Base-by-base conservation (phyloP, 2,329 filamentous ascomycete genomes). In the Penicillium crustosum region DNA sequence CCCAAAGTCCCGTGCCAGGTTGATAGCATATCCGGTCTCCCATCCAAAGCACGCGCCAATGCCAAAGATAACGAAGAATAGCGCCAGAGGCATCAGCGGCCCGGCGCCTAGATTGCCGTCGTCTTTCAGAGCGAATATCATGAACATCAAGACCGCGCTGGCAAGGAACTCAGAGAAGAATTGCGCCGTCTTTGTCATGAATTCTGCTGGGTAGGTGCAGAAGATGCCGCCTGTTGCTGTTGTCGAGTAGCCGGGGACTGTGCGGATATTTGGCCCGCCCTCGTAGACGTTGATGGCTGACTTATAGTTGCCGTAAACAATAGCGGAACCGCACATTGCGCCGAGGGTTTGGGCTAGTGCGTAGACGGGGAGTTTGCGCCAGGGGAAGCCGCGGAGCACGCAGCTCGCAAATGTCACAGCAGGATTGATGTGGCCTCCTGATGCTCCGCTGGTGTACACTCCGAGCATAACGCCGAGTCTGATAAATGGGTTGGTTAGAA, bases 1-100 rank as follows among this genome's bases (percentile, higher is more conserved):
- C 0, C 87, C 86, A 68, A 91, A 89, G 62, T 91, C 89, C 72
- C 89, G 81, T 36, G 87, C 88, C 42, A 89, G 73, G 67, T 91
- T 91, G 63, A 90, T 89, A 17, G 88, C 88, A 73, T 89, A 91
- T 38, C 89, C 88, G 1, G 88, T 91, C 71, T 91, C 84, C 86
- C 86, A 90, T 7, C 89, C 89, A 66, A 89, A 90, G 68, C 86
- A 88, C 33, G 86, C 85, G 19, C 87, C 88, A 23, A 91, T 85
- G 8, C 87, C 88, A 68, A 90, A 90, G 61, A 91, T 86, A 48
- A 90, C 77, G 73, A 90, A 90, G 75, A 90, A 89, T 6, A 90
- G 74, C 8, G 78, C 83, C 2, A 91, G 74, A 0, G 87, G 86
- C 57, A 83, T 79, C 25, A 86, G 64, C 1, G 79, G 77, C 0